Evolutionary conservation across 192 early-diverging fungal species (phyloP), one percentile per base, ranked within the genome.

Genomic region (Pilaira anomala): DNA sequence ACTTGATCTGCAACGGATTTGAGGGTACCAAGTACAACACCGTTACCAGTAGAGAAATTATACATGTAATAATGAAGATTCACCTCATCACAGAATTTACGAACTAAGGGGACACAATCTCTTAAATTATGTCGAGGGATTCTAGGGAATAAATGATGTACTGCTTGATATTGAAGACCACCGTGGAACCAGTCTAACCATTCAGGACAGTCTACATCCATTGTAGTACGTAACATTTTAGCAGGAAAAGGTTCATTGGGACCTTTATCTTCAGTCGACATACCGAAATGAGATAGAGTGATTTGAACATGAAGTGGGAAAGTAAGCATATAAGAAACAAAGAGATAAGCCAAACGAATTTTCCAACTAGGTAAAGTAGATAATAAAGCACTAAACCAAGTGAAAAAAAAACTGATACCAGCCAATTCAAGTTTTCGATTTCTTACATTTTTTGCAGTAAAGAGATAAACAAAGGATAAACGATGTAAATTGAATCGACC

Each of bases 131-230:
- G 93, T 28, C 96, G 85, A 6, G 96, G 94, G 21, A 95, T 71
- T 39, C 96, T 87, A 57, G 96, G 96, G 73, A 93, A 98, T 30
- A 98, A 74, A 74, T 98, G 96, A 79, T 98, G 96, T 29, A 88
- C 88, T n/a, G 90, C 88, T 75, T 98, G 96, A 80, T 87, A 98
- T 75, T 97, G 95, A 21, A 98, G 80, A 2, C 94, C 96, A 57
- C 96, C 96, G 63, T 98, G 96, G 85, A 95, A 93, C 93, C 93
- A 96, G 74, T 98, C 96, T 48, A 98, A 61, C 90, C 90, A 95
- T 60, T 69, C 73, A 19, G 94, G 90, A 75, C 96, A 98, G 68
- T 93, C 90, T 0, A 98, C 92, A 74, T 98, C 96, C 92, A 96
- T 94, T 29, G 90, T 94, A 0, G 96, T 98, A 56, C 94, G 82